Evolutionary conservation across 352 stramenopile species (phyloP).

Genomic region (Phytophthora tubulina): DNA sequence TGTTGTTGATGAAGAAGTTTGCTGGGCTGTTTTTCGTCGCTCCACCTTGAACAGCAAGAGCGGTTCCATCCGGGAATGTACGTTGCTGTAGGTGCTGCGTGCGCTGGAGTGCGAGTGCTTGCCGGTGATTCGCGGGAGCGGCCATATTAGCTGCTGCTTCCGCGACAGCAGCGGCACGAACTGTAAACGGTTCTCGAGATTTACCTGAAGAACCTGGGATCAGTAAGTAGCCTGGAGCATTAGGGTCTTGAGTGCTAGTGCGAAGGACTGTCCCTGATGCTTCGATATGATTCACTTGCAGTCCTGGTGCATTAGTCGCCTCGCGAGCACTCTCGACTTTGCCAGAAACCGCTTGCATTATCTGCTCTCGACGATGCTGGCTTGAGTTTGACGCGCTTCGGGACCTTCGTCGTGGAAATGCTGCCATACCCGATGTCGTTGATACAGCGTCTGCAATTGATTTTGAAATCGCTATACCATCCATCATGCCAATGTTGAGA

Average conservation of each 20-base stretch:
- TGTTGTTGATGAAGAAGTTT: conserved; percentile 39
- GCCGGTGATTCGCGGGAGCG: conserved; percentile 14
- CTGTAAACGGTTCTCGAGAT: conserved; percentile 29
- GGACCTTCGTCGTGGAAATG: conserved; percentile 35
- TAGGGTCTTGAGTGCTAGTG: conserved; percentile 19
- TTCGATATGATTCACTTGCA: conserved; percentile 36
- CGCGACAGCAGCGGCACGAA: conserved; percentile 36
- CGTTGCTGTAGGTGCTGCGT: conserved; percentile 24
- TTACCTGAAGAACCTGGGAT: conserved; percentile 19
- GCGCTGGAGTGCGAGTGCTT: conserved; percentile 17
- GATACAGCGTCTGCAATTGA: conserved; percentile 17
- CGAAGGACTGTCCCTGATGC: conserved; percentile 20
- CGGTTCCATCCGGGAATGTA: conserved; percentile 1
- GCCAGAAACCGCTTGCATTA: conserved; percentile 7
- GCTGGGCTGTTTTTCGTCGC: conserved; percentile 23
- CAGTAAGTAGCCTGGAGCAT: conserved; percentile 19
- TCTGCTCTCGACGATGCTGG: conserved; percentile 33
- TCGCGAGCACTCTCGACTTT: conserved; percentile 31
- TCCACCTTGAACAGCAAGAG: conserved; percentile 3
- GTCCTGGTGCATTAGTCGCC: conserved; percentile 1
- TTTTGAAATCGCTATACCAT: conserved; percentile 29
- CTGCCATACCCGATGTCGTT: conserved; percentile 14
- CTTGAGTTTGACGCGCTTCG: conserved; percentile 31
- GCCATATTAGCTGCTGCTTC: conserved; percentile 35
- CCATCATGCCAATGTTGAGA: conserved; percentile 39